Evolutionary conservation across 148 eudicot species (phyloP).

Genomic region (Gaultheria prostrata): DNA sequence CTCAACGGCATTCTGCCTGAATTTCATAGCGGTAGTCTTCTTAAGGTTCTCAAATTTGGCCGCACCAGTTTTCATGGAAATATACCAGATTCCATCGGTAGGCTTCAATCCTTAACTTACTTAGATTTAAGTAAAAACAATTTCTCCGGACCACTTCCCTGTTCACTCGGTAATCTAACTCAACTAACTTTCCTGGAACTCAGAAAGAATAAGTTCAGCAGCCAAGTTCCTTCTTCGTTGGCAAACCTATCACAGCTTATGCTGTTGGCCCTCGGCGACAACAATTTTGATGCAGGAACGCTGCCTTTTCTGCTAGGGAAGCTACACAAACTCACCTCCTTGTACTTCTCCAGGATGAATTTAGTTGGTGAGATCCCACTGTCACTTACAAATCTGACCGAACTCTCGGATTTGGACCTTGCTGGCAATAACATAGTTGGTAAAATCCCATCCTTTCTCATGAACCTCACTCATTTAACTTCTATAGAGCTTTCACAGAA

Average conservation of each 20-base stretch:
- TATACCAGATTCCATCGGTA: not conserved
- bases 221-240: not conserved
- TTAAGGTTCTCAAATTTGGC: not conserved
- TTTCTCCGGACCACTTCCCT: not conserved
- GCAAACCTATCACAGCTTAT: not conserved
- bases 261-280: not conserved
- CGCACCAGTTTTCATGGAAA: not conserved
- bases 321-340: not conserved
- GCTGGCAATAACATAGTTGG: constrained; percentile 16
- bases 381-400: constrained; percentile 23
- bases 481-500: not conserved
- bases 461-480: constrained; percentile 18
- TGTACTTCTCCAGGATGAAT: not conserved
- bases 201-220: not conserved
- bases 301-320: not conserved
- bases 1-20: not conserved
- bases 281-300: not conserved
- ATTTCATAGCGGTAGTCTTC: not conserved
- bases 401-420: not conserved
- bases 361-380: not conserved
- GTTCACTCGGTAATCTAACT: not conserved
- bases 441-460: constrained; percentile 17
- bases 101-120: not conserved
- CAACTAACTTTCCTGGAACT: not conserved
- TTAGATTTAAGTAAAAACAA: not conserved